Evolutionary conservation across 2,329 filamentous ascomycete species (phyloP), one percentile per base, ranked within the genome.

Genomic region (Lasiodiplodia citricola): DNA sequence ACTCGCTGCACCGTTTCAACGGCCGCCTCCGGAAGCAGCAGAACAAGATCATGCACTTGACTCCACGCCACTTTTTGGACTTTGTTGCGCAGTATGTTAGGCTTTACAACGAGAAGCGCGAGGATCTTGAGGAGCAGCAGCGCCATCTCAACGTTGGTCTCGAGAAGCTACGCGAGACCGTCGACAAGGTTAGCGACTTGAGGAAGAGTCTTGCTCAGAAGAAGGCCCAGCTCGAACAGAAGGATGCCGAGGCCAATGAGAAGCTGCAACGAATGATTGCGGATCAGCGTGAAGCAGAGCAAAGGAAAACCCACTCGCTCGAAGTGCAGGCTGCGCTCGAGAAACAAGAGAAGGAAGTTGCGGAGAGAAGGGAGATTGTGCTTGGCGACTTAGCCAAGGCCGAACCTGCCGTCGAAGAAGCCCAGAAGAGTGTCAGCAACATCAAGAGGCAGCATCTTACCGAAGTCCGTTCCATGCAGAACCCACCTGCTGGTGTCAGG

Each of bases 11-110:
- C 71, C 87, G 88, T 63, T 96, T 97, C 86, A 99, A 99, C 77
- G 85, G 87, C 73, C 94, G 93, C 75, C 85, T 99, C 28, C 88
- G 92, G 71, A 96, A 93, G 79, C 96, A 98, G 78, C 96, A 98
- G 82, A 94, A 93, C 80, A 94, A 92, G 81, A 87, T 91, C 37
- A 98, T 96, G 0, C 98, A 92, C 84, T 88, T 99, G 68, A 99
- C 96, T 13, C 96, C 96, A 56, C 91, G 96, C 56, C 96, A 99
- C 80, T 99, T 97, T 84, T 84, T 99, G 64, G 96, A 99, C 79
- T 99, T 99, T 75, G 95, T 99, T 69, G 93, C 94, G 50, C 96
- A 99, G 78, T 99, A 97, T 78, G 94, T 97, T 80, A 96, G 92
- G 80, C 86, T 99, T 7, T 98, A 98, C 83, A 97, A 94, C 71